Conservation (phyloP, 257 asterid genomes). For the Nemophila menziesii region DNA sequence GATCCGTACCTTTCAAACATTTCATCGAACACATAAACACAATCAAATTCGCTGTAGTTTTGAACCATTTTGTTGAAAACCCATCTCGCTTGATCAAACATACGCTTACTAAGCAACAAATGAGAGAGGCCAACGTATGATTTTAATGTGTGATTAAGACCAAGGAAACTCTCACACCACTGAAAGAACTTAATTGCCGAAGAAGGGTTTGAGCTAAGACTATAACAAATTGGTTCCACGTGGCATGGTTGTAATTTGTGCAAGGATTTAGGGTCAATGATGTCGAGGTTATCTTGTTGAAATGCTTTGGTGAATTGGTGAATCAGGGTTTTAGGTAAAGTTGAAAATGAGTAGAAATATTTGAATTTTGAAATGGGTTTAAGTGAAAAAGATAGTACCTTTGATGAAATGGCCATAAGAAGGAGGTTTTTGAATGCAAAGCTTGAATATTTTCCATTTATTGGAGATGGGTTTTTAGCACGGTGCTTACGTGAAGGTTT, state of each 20-base stretch:
- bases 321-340: constrained; percentile 10
- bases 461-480: neutral
- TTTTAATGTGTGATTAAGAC: constrained; percentile 21
- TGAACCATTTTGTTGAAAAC: constrained; percentile 20
- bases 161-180: constrained; percentile 29
- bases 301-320: constrained; percentile 20
- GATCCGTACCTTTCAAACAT: constrained; percentile 16
- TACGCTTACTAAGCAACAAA: constrained; percentile 16
- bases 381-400: constrained; percentile 15
- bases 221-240: constrained; percentile 15
- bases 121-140: constrained; percentile 18
- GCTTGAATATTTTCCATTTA: constrained; percentile 7
- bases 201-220: constrained; percentile 22
- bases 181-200: constrained; percentile 29
- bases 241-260: constrained; percentile 17
- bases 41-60: constrained; percentile 20
- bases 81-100: constrained; percentile 26
- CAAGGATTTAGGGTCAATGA: constrained; percentile 13
- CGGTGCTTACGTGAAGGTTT: constrained; percentile 3
- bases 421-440: neutral
- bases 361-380: constrained; percentile 14
- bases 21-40: constrained; percentile 15
- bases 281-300: constrained; percentile 12
- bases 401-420: constrained; percentile 20
- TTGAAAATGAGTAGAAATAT: constrained; percentile 8